Base-by-base conservation (phyloP, 352 stramenopile genomes). In the Aphanomyces euteiches region DNA sequence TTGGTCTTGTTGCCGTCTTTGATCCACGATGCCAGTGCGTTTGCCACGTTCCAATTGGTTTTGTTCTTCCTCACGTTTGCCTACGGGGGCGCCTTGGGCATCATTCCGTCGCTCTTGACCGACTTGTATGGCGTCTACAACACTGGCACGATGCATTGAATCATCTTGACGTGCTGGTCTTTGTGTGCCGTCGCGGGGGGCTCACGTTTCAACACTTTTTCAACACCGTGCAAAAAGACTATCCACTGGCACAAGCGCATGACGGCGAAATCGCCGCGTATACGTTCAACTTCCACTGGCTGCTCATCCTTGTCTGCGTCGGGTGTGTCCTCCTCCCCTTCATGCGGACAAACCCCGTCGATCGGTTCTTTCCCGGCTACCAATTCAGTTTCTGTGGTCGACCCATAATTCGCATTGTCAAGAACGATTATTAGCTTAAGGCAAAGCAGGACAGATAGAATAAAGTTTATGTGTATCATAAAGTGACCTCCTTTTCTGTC, bases 71-170 rank as follows among this genome's bases (percentile, higher is more conserved):
- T 93, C 4, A 90, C 85, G 40, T 72, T 82, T 12, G 82, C 78
- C 56, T 93, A 93, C 67, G 84, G 85, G 21, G 87, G 84, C 34
- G 83, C 82, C 19, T 91, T 92, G 34, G 84, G 83, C 48, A 89
- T 76, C 12, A 90, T 92, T 65, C 84, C 84, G 43, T 81, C 74
- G 39, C 89, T 92, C 68, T 61, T 93, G 28, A 90, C 84, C 0
- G 85, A 92, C 60, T 92, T 92, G 83, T 93, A 92, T 60, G 85
- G 85, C n/a, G 83, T 83, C 2, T 90, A 77, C 69, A 72, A 75
- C 60, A 73, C 65, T 2, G 85, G 83, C 10, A 84, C 82, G 7
- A 89, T 93, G 82, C 84, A 92, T 70, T 84, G 85, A 0, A 47
- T 90, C 36, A 90, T 90, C 70, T 69, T 92, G 4, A 93, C 85